phyloP scores from a whole-genome alignment of 139 green algal genomes.

The Asterochloris erici region DNA sequence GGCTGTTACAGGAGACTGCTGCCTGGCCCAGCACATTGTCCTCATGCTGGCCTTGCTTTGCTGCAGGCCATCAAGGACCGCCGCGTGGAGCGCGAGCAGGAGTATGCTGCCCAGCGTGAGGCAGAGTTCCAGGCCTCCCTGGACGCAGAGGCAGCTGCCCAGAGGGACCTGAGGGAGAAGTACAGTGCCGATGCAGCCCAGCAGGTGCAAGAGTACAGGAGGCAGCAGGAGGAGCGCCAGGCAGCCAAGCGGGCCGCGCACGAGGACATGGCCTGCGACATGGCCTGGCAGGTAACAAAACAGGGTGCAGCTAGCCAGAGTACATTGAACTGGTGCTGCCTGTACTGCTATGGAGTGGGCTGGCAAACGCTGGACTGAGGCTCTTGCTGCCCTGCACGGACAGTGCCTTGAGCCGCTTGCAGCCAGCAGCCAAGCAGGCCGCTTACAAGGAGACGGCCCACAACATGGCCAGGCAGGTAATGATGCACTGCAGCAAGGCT shows the following conservation, averaged over 20 bases:
- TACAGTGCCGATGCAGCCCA: conserved; percentile 31
- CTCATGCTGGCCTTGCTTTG: not conserved
- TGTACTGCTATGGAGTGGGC: no score
- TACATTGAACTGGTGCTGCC: no score
- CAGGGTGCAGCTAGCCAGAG: no score
- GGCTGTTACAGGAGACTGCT: not conserved
- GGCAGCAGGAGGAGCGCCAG: conserved; percentile 33
- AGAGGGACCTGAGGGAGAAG: conserved; percentile 27
- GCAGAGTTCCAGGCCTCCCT: conserved; percentile 52
- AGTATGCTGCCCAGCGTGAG: conserved; percentile 60
- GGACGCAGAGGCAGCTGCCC: conserved; percentile 32
- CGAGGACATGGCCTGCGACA: conserved; percentile 21
- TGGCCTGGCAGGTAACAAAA: conserved; percentile 28
- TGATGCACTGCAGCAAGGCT: no score
- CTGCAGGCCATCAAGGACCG: conserved; percentile 56
- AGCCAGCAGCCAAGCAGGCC: no score
- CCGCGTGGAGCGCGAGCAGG: conserved; percentile 52
- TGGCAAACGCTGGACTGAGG: no score
- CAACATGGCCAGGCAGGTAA: no score
- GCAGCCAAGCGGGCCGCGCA: conserved; percentile 38
- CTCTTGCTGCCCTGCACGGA: no score
- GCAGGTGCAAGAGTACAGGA: conserved; percentile 46
- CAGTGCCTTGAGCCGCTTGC: no score
- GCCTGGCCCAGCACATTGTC: not conserved
- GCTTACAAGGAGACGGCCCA: no score